Evolutionary conservation across 2,329 filamentous ascomycete genomes (phyloP).

Genomic region (Apiospora koreana): DNA sequence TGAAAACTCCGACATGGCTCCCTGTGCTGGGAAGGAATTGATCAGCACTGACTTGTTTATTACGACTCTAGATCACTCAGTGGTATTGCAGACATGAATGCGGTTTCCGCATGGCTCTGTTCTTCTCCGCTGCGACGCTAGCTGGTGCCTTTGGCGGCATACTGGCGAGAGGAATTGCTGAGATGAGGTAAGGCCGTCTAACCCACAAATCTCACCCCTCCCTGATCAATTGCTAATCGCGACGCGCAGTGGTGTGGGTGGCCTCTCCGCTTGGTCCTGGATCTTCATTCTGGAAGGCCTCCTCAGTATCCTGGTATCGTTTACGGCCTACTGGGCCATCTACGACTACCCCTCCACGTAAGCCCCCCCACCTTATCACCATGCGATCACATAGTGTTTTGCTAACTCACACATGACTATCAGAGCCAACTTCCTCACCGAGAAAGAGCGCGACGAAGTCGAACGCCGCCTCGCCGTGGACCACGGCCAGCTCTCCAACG

Average conservation of each 20-base stretch:
- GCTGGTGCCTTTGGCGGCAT: conserved; percentile 52
- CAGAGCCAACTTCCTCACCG: conserved; percentile 47
- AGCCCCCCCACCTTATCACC: neutral
- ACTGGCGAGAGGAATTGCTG: conserved; percentile 46
- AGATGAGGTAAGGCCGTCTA: conserved; percentile 37
- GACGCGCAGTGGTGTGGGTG: conserved; percentile 33
- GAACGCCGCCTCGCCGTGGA: conserved; percentile 41
- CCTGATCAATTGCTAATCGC: neutral
- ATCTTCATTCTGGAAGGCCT: conserved; percentile 74
- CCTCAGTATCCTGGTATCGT: conserved; percentile 50
- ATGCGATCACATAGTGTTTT: too few species aligned
- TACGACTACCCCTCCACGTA: conserved; percentile 57
- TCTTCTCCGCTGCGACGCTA: conserved; percentile 47
- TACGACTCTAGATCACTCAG: conserved; percentile 46
- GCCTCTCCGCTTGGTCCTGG: conserved; percentile 64
- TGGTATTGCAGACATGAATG: conserved; percentile 60
- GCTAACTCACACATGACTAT: conserved; percentile 53
- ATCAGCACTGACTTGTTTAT: neutral
- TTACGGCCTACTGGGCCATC: conserved; percentile 51
- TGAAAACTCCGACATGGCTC: neutral
- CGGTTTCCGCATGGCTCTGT: conserved; percentile 16
- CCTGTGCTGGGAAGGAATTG: neutral
- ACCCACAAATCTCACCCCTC: neutral
- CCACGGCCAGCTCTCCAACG: conserved; percentile 57
- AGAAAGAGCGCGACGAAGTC: conserved; percentile 44